Evolutionary conservation across 768 basidiomycete genomes (phyloP).

Genomic region (Tulasnella sp.): DNA sequence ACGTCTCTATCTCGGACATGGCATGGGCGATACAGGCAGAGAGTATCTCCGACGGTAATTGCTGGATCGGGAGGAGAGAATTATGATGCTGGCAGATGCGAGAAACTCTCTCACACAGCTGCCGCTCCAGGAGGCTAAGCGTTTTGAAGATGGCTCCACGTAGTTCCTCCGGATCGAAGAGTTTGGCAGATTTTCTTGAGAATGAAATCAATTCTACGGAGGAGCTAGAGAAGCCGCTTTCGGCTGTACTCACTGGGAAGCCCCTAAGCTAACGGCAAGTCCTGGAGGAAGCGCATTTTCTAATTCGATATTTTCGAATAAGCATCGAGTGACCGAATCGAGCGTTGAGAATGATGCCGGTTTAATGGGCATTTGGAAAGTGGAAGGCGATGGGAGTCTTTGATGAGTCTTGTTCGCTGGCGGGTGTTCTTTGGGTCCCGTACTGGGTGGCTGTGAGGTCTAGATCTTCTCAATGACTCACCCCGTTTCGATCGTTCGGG

Average conservation of each 20-base stretch:
- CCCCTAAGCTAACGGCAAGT: not conserved
- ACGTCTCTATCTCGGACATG: not conserved
- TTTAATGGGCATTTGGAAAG: too few relatives aligned
- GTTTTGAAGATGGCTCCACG: not conserved
- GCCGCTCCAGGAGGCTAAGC: not conserved
- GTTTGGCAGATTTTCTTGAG: not conserved
- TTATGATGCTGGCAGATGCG: not conserved
- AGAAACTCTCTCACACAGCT: too few relatives aligned
- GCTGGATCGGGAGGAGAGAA: constrained; percentile 1
- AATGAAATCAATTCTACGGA: not conserved
- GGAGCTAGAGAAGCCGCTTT: not conserved
- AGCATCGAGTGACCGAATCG: not conserved
- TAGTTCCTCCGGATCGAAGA: not conserved
- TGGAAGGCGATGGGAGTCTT: too few relatives aligned
- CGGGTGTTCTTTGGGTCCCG: too few relatives aligned
- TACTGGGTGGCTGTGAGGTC: too few relatives aligned
- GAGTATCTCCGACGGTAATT: not conserved
- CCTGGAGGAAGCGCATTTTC: not conserved
- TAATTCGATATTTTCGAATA: not conserved
- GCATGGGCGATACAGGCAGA: not conserved
- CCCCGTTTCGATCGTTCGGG: too few relatives aligned
- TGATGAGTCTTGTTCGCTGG: too few relatives aligned
- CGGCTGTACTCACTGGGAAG: not conserved
- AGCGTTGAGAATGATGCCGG: not conserved
- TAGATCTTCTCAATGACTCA: too few relatives aligned